These are phyloP conservation scores for Filosporella fistucella DNA, from an alignment of 495 filamentous ascomycete species.

Conservation along the genomic window DNA sequence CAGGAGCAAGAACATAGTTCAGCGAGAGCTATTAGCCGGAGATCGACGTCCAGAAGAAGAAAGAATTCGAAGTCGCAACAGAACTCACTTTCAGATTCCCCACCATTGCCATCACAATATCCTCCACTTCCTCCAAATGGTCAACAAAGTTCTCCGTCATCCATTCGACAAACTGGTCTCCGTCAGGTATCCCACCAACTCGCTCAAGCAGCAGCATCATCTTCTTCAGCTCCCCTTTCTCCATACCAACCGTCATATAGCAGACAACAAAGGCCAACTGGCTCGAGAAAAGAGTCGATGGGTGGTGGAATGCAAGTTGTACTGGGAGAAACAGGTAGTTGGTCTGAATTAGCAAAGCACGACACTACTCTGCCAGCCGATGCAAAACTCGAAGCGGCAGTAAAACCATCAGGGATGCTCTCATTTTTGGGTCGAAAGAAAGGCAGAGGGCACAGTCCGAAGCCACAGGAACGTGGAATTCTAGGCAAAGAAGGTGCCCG, in stretches of 20 bases:
- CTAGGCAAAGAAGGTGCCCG: constrained; percentile 92
- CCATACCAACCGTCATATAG: constrained; percentile 45
- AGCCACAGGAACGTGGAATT: constrained; percentile 89
- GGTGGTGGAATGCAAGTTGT: constrained; percentile 89
- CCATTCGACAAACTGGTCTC: constrained; percentile 18
- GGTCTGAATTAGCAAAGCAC: constrained; percentile 83
- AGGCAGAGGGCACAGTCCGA: constrained; percentile 85
- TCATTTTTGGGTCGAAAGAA: constrained; percentile 86
- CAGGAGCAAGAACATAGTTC: constrained; percentile 15
- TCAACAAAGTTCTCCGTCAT: constrained; percentile 23
- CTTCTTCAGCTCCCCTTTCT: constrained; percentile 24
- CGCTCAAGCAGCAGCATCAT: constrained; percentile 26
- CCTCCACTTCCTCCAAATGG: constrained; percentile 20
- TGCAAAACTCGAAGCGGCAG: constrained; percentile 41
- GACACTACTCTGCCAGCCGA: constrained; percentile 74
- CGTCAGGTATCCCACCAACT: constrained; percentile 16
- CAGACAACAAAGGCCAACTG: constrained; percentile 29
- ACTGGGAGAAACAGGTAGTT: constrained; percentile 80
- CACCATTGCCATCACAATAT: constrained; percentile 13
- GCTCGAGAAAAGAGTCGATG: constrained; percentile 63
- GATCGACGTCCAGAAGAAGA: constrained; percentile 22
- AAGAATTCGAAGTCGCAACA: constrained; percentile 17
- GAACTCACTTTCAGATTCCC: constrained; percentile 16
- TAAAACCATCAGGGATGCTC: constrained; percentile 61
- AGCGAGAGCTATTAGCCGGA: constrained; percentile 22